Percentiles rank a stretch among this genome's conserved stretches.
phyloP scores from a whole-genome alignment of 768 basidiomycete genomes.

The Psilocybe subaeruginosa region DNA sequence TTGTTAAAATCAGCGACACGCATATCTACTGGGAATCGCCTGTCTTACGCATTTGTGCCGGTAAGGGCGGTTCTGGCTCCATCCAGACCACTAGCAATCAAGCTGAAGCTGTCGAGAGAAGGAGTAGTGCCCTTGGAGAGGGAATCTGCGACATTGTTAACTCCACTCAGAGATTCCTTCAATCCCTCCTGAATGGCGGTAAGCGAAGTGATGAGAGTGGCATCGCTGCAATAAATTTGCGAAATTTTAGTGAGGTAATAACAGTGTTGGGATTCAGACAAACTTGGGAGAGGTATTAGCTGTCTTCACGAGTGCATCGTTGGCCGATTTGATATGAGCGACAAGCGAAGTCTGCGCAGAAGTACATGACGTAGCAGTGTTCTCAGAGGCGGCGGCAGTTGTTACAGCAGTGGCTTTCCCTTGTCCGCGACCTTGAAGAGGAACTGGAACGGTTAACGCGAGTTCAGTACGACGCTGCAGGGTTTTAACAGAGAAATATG shows the following conservation, averaged over 20 bases:
- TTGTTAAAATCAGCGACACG: background rate
- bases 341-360: background rate
- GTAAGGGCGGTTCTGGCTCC: slow-evolving; percentile 11
- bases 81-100: slow-evolving; percentile 9
- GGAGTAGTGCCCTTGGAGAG: slow-evolving; percentile 7
- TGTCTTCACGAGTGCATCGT: background rate
- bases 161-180: slow-evolving; percentile 8
- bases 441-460: background rate
- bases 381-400: background rate
- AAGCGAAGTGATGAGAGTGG: slow-evolving; percentile 7
- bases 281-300: background rate
- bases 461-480: background rate
- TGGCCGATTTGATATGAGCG: background rate
- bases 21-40: no score
- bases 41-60: background rate
- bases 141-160: slow-evolving; percentile 7
- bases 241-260: background rate
- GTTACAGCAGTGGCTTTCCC: background rate
- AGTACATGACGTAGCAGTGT: background rate
- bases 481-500: background rate
- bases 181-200: slow-evolving; percentile 9
- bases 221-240: background rate
- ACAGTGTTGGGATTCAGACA: background rate
- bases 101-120: background rate
- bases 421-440: slow-evolving; percentile 1